phyloP scores from a whole-genome alignment of 176 grass and related monocot genomes.

The Bolboschoenus planiculmis region DNA sequence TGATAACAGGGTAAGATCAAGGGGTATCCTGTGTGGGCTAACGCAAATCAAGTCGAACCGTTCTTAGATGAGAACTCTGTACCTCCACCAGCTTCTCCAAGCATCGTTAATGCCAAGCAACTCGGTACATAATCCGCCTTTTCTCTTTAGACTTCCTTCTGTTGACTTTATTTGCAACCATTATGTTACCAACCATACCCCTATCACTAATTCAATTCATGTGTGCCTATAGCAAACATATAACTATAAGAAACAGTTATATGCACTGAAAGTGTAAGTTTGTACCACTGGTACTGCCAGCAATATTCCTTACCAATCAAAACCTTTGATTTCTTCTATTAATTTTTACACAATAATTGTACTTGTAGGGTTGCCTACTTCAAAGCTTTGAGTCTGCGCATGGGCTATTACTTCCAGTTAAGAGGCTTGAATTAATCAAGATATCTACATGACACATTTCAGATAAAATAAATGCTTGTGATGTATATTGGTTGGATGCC shows the following conservation, averaged over 20 bases:
- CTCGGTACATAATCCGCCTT: constrained; percentile 37
- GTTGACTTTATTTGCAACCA: background rate
- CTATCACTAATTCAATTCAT: background rate
- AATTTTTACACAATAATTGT: background rate
- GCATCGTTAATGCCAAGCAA: constrained; percentile 85
- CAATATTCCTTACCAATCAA: background rate
- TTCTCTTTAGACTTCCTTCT: background rate
- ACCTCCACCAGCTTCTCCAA: constrained; percentile 62
- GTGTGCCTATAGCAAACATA: background rate
- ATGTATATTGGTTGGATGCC: constrained; percentile 7
- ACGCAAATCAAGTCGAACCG: constrained; percentile 59
- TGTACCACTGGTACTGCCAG: background rate
- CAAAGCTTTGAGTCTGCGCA: constrained; percentile 56
- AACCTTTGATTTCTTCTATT: background rate
- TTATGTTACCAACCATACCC: background rate
- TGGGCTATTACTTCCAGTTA: background rate
- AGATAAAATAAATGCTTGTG: background rate
- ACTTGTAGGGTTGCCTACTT: constrained; percentile 44
- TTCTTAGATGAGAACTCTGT: constrained; percentile 49
- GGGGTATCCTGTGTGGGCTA: constrained; percentile 71
- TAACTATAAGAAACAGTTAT: background rate
- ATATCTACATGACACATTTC: background rate
- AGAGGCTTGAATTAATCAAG: constrained; percentile 3
- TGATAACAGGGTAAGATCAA: constrained; percentile 63
- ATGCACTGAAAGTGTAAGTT: background rate